phyloP scores from a whole-genome alignment of 331 rosid species.

The Cydonia oblonga region DNA sequence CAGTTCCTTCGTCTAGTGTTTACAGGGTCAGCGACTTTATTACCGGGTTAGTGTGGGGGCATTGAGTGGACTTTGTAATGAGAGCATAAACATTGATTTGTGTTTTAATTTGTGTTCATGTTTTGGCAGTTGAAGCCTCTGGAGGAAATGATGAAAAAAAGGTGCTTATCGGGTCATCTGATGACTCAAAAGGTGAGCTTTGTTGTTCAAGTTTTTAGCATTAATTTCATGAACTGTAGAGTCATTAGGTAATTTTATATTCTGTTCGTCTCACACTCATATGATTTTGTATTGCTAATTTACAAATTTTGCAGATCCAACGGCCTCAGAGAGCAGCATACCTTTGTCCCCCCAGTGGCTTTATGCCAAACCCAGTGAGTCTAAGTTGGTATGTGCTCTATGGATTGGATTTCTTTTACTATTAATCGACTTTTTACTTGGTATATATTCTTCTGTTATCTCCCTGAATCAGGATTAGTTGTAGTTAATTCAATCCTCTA shows the following conservation, averaged over 20 bases:
- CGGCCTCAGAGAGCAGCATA: slow-evolving; percentile 26
- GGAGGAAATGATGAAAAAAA: slow-evolving; percentile 29
- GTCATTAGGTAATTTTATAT: background rate
- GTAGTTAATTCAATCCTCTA: background rate
- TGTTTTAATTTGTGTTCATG: background rate
- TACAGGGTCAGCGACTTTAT: background rate
- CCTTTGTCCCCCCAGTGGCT: slow-evolving; percentile 53
- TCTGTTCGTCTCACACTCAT: background rate
- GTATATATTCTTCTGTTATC: background rate
- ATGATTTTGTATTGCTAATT: background rate
- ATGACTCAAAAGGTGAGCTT: slow-evolving; percentile 32
- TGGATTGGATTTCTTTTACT: background rate
- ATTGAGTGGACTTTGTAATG: background rate
- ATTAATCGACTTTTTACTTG: background rate
- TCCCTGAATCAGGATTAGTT: background rate
- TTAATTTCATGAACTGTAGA: background rate
- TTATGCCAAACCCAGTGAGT: slow-evolving; percentile 37
- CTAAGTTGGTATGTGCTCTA: slow-evolving; percentile 32
- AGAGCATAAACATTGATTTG: background rate
- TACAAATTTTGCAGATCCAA: slow-evolving; percentile 21
- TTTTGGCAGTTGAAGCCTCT: slow-evolving; percentile 18
- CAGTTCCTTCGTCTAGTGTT: background rate
- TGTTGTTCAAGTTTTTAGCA: background rate
- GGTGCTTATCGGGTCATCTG: slow-evolving; percentile 22
- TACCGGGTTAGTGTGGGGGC: background rate